Conservation (phyloP, 768 basidiomycete genomes). For the Mycena floridula region DNA sequence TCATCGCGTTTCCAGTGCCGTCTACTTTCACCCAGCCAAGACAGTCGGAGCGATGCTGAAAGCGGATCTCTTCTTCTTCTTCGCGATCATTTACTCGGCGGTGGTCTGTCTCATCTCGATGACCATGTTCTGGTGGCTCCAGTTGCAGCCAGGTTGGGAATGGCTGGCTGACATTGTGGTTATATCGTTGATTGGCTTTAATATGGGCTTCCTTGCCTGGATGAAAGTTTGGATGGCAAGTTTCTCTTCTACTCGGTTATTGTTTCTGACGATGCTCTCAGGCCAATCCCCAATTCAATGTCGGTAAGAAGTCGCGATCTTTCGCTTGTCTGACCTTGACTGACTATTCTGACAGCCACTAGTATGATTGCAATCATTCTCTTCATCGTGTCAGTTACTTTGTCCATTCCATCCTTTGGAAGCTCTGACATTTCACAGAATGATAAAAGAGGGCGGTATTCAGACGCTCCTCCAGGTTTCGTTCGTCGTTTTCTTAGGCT, state of each 20-base stretch:
- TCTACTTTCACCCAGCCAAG: constrained; percentile 93
- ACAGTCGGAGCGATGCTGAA: constrained; percentile 91
- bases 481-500: constrained; percentile 73
- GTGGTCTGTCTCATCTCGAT: constrained; percentile 73
- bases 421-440: constrained; percentile 6
- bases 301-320: background rate
- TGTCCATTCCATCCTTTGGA: background rate
- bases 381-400: constrained; percentile 54
- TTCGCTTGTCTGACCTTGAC: background rate
- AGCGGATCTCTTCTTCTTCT: constrained; percentile 75
- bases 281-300: constrained; percentile 75
- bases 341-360: constrained; percentile 51
- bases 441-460: constrained; percentile 85
- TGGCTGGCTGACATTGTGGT: constrained; percentile 70
- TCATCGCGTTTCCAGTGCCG: constrained; percentile 38
- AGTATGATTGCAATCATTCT: constrained; percentile 82
- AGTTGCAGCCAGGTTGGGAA: constrained; percentile 62
- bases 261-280: background rate
- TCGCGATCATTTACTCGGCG: constrained; percentile 64
- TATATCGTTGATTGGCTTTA: constrained; percentile 77
- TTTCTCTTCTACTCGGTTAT: background rate
- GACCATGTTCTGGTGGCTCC: constrained; percentile 75
- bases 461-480: constrained; percentile 68
- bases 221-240: constrained; percentile 81
- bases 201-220: constrained; percentile 84